Conservation (phyloP, 2,329 filamentous ascomycete genomes). For the Exophiala xenobiotica region DNA sequence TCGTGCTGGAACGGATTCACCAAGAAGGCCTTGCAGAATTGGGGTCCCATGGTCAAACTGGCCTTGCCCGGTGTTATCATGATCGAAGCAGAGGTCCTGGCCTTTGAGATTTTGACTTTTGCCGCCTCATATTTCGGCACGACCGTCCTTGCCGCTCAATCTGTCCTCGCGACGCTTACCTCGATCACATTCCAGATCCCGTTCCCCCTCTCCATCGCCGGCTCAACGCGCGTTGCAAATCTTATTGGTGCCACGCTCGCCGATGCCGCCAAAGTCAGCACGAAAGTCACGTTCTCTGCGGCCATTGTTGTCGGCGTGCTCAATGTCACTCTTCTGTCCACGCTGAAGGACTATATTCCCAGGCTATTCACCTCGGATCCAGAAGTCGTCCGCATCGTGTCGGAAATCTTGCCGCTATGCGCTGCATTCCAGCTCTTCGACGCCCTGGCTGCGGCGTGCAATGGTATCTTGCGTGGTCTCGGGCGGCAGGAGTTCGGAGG, state of each 20-base stretch:
- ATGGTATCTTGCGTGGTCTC: conserved; percentile 81
- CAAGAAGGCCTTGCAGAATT: conserved; percentile 68
- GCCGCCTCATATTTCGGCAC: conserved; percentile 76
- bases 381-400: conserved; percentile 67
- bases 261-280: conserved; percentile 74
- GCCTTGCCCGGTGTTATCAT: conserved; percentile 87
- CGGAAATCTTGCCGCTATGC: conserved; percentile 72
- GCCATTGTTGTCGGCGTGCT: conserved; percentile 72
- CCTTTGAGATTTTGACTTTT: conserved; percentile 89
- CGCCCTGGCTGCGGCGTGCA: conserved; percentile 72
- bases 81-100: conserved; percentile 90
- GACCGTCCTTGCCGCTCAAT: conserved; percentile 81
- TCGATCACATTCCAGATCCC: conserved; percentile 86
- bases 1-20: conserved; percentile 82
- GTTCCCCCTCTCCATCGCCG: conserved; percentile 85
- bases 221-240: conserved; percentile 85
- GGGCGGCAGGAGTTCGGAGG: conserved; percentile 88
- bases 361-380: conserved; percentile 73
- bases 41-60: conserved; percentile 81
- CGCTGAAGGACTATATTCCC: conserved; percentile 71
- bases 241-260: conserved; percentile 84
- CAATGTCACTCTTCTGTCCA: conserved; percentile 70
- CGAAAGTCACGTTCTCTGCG: conserved; percentile 70
- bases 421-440: conserved; percentile 91
- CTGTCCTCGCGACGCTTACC: conserved; percentile 74